These are phyloP conservation scores for Smallanthus sonchifolius DNA, from an alignment of 129 eudicot species.

Conservation along the genomic window DNA sequence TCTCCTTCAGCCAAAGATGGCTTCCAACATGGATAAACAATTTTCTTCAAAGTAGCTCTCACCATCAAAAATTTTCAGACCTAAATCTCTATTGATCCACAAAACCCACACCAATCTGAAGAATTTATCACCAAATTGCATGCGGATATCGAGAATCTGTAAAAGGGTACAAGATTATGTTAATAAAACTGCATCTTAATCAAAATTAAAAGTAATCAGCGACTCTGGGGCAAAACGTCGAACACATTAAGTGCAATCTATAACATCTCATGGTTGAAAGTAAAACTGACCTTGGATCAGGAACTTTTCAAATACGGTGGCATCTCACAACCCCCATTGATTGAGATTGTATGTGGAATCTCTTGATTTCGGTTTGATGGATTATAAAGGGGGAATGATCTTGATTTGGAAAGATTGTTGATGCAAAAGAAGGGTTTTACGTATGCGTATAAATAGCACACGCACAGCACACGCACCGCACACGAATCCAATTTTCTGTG, in stretches of 20 bases:
- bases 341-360: neutral
- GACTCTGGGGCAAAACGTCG: neutral
- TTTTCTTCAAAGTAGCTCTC: constrained; percentile 44
- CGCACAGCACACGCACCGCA: too few relatives aligned
- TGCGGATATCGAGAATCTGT: constrained; percentile 44
- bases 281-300: constrained; percentile 29
- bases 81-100: too few relatives aligned
- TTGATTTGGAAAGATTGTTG: constrained; percentile 20
- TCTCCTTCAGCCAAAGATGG: constrained; percentile 35
- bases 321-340: constrained; percentile 1
- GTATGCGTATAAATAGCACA: constrained; percentile 24
- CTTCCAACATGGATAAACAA: constrained; percentile 64
- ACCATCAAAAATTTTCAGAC: constrained; percentile 39
- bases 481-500: too few relatives aligned
- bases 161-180: neutral
- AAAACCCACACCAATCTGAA: too few relatives aligned
- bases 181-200: neutral
- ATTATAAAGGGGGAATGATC: constrained; percentile 6
- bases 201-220: neutral
- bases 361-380: constrained; percentile 8
- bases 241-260: constrained; percentile 6
- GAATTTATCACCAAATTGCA: constrained; percentile 8
- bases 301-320: constrained; percentile 7
- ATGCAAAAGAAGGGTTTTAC: constrained; percentile 33
- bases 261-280: neutral